Conservation (phyloP, 495 filamentous ascomycete genomes). For the Chaetomium cochliodes region DNA sequence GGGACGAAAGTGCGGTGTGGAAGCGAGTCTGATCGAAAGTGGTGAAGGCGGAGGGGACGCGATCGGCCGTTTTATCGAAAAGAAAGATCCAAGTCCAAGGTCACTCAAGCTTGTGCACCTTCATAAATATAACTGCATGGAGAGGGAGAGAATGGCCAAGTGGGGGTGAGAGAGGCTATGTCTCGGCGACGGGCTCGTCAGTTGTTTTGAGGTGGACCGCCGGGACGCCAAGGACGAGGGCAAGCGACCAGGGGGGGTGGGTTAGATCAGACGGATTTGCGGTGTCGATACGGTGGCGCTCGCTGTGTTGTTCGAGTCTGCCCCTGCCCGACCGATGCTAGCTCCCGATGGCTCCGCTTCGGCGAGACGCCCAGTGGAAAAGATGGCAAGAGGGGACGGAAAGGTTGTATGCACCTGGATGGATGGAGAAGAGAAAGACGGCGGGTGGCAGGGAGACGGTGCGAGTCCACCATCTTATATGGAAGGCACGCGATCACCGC, state of each 20-base stretch:
- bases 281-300: conserved; percentile 18
- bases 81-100: background rate
- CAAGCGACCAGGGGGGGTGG: conserved; percentile 10
- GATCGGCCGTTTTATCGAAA: background rate
- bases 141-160: background rate
- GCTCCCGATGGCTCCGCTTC: conserved; percentile 17
- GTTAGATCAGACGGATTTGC: conserved; percentile 21
- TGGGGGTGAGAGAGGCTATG: conserved; percentile 20
- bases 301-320: background rate
- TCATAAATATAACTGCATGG: conserved; percentile 15
- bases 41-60: background rate
- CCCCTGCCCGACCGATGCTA: conserved; percentile 16
- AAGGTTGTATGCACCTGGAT: background rate
- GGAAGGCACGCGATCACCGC: conserved; percentile 19
- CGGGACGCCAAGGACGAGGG: too few species aligned
- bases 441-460: background rate
- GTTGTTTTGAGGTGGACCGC: conserved; percentile 3
- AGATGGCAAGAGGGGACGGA: background rate
- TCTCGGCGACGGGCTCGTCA: conserved; percentile 14
- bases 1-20: background rate
- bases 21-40: background rate
- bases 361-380: background rate
- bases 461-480: conserved; percentile 6
- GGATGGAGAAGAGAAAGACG: background rate
- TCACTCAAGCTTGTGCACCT: conserved; percentile 9